Evolutionary conservation across 1,139 yeast species (phyloP), one percentile per base, ranked within the genome.

Genomic region (Nadsonia starkeyi-henricii): DNA sequence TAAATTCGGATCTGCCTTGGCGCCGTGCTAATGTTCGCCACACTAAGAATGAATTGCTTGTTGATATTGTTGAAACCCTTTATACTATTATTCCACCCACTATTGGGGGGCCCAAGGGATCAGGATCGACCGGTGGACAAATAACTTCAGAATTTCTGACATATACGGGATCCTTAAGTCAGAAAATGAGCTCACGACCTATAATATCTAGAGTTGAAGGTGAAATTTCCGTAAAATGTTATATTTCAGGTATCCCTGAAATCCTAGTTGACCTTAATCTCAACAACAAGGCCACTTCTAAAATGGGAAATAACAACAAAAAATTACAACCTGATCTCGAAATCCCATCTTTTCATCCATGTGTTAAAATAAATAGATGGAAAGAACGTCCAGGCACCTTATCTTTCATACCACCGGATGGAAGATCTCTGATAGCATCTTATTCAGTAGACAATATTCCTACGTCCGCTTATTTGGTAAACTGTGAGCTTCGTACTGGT

Each of bases 351-450:
- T 74, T 81, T 53, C 91, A 83, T 58, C 73, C 69, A 41, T 75
- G 85, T 57, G 74, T 83, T 1, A 60, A 64, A n/a, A 51, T 55
- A 18, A 52, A 52, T 12, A 55, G 51, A 33, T 67, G 69, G 66
- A 46, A 54, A 15, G 52, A 53, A 41, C 52, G 50, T 17, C 64
- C 64, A 2, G 66, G 63, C 15, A 57, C 68, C 0, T 60, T 88
- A 43, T 70, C 78, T 17, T 85, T 89, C 58, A 73, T 84, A 20
- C 98, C 98, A 2, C 95, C 97, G 0, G 96, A 91, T 62, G 97
- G 95, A 3, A 73, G 70, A 53, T 77, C 79, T 42, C 70, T 74
- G 3, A 63, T 91, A 19, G 74, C 82, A 73, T 68, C 75, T 21
- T 91, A 91, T 60, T 70, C 75, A 5, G 63, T 84, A 33, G 85